A percentile compares a stretch with the other conserved stretches of the same genome.
phyloP scores from a whole-genome alignment of 225 moss, liverwort and hornwort genomes.

The Pleurozium schreberi region DNA sequence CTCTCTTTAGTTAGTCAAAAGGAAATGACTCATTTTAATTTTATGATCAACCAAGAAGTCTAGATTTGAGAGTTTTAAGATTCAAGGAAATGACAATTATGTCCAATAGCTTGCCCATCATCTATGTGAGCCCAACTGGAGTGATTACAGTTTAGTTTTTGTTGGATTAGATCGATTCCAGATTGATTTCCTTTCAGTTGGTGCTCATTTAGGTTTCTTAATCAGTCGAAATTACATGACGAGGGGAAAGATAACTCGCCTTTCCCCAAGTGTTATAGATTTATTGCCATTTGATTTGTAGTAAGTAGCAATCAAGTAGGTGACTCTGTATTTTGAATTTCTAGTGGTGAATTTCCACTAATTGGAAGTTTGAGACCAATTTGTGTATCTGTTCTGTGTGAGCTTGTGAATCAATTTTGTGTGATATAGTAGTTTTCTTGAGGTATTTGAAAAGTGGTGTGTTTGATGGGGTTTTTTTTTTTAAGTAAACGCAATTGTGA shows the following conservation, averaged over 20 bases:
- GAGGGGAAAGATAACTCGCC: conserved; percentile 9
- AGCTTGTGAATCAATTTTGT: background rate
- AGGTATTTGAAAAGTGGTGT: too few relatives aligned
- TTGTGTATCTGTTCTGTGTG: background rate
- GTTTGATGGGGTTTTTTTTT: background rate
- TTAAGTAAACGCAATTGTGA: background rate
- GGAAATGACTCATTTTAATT: background rate
- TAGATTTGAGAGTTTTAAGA: background rate
- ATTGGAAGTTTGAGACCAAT: background rate
- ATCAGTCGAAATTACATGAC: conserved; percentile 24
- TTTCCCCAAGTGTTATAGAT: background rate
- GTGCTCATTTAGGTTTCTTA: background rate
- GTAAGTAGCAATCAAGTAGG: background rate
- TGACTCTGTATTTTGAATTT: background rate
- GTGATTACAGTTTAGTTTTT: background rate
- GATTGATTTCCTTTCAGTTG: background rate
- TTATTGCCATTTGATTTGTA: background rate
- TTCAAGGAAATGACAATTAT: background rate
- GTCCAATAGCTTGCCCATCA: background rate
- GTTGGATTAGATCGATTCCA: background rate
- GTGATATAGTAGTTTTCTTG: too few relatives aligned
- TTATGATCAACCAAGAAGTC: background rate
- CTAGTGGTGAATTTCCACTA: background rate
- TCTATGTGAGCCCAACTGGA: background rate
- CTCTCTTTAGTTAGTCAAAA: background rate